A percentile compares a stretch with the other conserved stretches of the same genome.
Evolutionary conservation across 2,329 filamentous ascomycete genomes (phyloP).

Genomic region (Akanthomyces lecanii): DNA sequence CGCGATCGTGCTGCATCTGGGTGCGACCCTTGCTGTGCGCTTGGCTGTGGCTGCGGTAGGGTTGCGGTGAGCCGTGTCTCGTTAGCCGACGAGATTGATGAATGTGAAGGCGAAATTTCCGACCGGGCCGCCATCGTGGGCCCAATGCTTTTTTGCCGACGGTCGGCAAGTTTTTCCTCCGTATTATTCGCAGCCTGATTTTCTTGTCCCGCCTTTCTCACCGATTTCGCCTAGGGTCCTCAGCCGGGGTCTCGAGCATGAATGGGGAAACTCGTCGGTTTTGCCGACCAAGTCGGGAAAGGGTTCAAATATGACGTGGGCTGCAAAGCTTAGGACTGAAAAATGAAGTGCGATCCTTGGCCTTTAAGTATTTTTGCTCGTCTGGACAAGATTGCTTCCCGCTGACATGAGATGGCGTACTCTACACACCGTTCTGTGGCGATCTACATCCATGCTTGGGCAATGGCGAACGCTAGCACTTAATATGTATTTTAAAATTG

Average conservation of each 20-base stretch:
- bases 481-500: too few species aligned
- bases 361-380: neutral
- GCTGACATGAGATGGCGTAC: too few species aligned
- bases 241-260: neutral
- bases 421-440: too few species aligned
- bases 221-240: neutral
- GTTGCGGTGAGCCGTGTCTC: neutral
- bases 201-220: neutral
- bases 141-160: neutral
- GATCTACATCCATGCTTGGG: too few species aligned
- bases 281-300: neutral
- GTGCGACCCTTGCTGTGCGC: neutral
- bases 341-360: neutral
- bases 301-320: neutral
- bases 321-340: neutral
- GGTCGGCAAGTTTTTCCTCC: conserved; percentile 3
- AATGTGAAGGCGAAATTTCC: neutral
- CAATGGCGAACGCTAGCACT: too few species aligned
- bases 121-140: neutral
- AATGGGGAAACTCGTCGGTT: neutral
- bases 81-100: conserved; percentile 1
- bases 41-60: neutral
- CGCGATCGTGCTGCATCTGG: conserved; percentile 5
- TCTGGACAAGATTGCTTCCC: too few species aligned
- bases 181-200: neutral